phyloP scores from a whole-genome alignment of 768 basidiomycete genomes.

The Trametes punicea region DNA sequence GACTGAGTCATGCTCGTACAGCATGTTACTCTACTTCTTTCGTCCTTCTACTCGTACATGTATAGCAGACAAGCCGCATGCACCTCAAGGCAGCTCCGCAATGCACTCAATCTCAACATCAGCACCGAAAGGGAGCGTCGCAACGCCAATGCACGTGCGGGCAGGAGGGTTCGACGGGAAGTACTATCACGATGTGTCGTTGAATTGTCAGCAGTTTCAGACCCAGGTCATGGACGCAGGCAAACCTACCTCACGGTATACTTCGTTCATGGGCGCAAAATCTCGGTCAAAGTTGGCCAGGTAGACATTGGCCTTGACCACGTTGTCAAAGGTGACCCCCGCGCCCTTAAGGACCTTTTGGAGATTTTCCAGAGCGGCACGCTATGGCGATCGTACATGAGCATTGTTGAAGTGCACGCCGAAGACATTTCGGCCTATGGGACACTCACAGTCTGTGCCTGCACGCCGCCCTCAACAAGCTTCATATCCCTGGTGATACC shows the following conservation, averaged over 20 bases:
- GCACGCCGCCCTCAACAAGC: slow-evolving; percentile 36
- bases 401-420: too few species aligned
- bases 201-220: background rate
- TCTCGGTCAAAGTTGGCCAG: slow-evolving; percentile 36
- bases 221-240: background rate
- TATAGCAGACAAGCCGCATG: background rate
- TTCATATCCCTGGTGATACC: slow-evolving; percentile 32
- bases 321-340: slow-evolving; percentile 35
- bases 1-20: too few species aligned
- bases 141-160: slow-evolving; percentile 57
- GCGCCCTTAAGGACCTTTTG: slow-evolving; percentile 35
- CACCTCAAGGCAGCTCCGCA: slow-evolving; percentile 37
- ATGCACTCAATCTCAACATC: slow-evolving; percentile 62
- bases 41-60: background rate
- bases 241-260: slow-evolving; percentile 33
- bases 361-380: slow-evolving; percentile 39
- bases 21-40: background rate
- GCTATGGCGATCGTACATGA: slow-evolving; percentile 24
- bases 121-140: slow-evolving; percentile 47
- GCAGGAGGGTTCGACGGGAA: slow-evolving; percentile 49
- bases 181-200: slow-evolving; percentile 35
- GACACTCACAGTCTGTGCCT: slow-evolving; percentile 36
- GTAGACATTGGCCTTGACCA: slow-evolving; percentile 42
- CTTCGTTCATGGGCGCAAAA: slow-evolving; percentile 38
- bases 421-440: too few species aligned